phyloP scores from a whole-genome alignment of 2,329 filamentous ascomycete species.

The Aspergillus pseudoglaucus region DNA sequence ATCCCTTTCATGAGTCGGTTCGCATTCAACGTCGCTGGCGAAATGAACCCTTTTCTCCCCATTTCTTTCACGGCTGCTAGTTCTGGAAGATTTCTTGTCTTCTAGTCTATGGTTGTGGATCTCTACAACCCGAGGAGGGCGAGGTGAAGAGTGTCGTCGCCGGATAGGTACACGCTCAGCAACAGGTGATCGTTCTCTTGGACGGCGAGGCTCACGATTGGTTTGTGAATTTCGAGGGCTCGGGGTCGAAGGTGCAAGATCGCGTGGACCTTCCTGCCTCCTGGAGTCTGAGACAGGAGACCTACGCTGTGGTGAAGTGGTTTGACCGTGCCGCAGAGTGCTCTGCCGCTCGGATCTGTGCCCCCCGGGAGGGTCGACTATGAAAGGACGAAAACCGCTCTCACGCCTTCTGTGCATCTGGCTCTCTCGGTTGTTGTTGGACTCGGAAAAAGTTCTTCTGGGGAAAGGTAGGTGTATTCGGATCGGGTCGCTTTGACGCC shows the following conservation, averaged over 20 bases:
- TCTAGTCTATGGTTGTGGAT: constrained; percentile 8
- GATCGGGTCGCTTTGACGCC: constrained; percentile 6
- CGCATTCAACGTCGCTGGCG: constrained; percentile 9
- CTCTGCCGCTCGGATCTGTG: not conserved
- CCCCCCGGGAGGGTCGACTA: constrained; percentile 8
- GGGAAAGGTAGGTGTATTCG: constrained; percentile 11
- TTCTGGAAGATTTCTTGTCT: not conserved
- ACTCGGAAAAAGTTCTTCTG: constrained; percentile 3
- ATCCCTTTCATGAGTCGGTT: too few relatives aligned
- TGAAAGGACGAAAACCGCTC: constrained; percentile 6
- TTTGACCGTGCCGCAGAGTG: not conserved
- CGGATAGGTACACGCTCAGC: constrained; percentile 12
- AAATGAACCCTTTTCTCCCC: constrained; percentile 12
- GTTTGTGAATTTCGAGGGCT: not conserved
- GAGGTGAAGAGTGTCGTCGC: constrained; percentile 2
- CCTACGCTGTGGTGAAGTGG: not conserved
- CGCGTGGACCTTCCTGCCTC: not conserved
- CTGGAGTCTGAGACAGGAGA: not conserved
- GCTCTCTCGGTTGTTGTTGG: not conserved
- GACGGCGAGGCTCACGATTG: constrained; percentile 4
- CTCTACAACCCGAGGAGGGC: constrained; percentile 3
- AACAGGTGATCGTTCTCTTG: constrained; percentile 14
- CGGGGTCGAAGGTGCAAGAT: not conserved
- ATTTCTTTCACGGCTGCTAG: constrained; percentile 2
- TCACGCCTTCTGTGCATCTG: constrained; percentile 5